Base-by-base conservation (phyloP, 208 protist genomes). In the Blechomonas ayalai region DNA sequence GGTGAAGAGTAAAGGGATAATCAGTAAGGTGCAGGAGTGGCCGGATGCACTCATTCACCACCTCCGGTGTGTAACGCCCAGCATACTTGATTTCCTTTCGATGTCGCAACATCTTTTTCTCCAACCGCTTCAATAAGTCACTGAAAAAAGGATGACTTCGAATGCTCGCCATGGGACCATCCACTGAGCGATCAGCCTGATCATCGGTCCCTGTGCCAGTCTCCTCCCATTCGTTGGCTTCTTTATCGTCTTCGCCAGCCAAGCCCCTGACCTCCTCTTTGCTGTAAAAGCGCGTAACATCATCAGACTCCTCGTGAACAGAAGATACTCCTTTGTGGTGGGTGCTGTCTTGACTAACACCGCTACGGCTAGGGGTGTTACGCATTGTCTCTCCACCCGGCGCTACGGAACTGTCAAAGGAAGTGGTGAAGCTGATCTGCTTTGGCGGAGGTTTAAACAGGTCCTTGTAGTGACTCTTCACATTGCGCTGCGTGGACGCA, bases 21-120 rank as follows among this genome's bases (percentile, higher is more conserved):
- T 94, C 85, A 12, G 80, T 71, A 25, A 94, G 64, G 64, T 94
- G 85, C 37, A 94, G 59, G 33, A 94, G 52, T 28, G 85, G 85
- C 1, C 85, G 74, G 40, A 94, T 70, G 42, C 75, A 90, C 22
- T 84, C 58, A 51, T 90, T 82, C 35, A 90, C 43, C 23, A 67
- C 70, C 34, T 81, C 73, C 6, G 57, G 41, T 39, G 62, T 81
- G 59, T 90, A 94, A 37, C 68, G 53, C 15, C 75, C 74, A n/a
- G 61, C 41, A 2, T 57, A 38, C 31, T 73, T 68, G 12, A 86
- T 77, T 28, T 88, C 75, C 52, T 80, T 81, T 39, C 74, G 67
- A 42, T 84, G 78, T 45, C 73, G 77, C 32, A 61, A 52, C 52
- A 87, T 89, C 62, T 87, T 86, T 31, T 69, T 63, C 43, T 89